These are phyloP conservation scores for Russula dissimulans DNA, from an alignment of 768 basidiomycete genomes.

Conservation along the genomic window DNA sequence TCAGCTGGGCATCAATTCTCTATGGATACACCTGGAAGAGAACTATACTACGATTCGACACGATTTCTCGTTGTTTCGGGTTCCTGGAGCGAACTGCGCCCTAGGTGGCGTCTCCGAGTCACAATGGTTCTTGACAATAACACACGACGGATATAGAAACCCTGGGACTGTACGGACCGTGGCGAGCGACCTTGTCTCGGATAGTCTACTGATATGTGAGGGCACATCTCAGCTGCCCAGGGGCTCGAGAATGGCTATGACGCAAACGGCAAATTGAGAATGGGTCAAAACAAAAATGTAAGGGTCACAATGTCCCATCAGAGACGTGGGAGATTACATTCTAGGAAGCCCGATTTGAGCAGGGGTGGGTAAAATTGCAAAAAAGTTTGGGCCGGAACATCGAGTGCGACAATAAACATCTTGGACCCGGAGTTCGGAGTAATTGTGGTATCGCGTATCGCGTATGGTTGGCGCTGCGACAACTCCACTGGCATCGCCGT, in stretches of 20 bases:
- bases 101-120: no score
- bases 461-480: no score
- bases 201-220: background rate
- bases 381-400: background rate
- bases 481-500: no score
- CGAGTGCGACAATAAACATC: background rate
- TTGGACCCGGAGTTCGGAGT: no score
- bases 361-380: background rate
- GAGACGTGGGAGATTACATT: background rate
- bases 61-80: no score
- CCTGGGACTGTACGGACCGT: no score
- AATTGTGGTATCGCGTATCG: no score
- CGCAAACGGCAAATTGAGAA: background rate
- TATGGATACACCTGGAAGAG: no score
- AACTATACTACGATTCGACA: no score
- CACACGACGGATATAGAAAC: background rate
- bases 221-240: background rate
- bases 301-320: background rate
- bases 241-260: background rate
- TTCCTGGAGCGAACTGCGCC: no score
- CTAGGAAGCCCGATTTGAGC: background rate
- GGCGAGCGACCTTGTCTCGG: background rate
- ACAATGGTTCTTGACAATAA: no score
- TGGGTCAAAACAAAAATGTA: background rate
- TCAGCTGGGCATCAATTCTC: no score